Evolutionary conservation across 1,284 basidiomycete species (phyloP), one percentile per base, ranked within the genome.

Genomic region (Pseudozyma pruni): DNA sequence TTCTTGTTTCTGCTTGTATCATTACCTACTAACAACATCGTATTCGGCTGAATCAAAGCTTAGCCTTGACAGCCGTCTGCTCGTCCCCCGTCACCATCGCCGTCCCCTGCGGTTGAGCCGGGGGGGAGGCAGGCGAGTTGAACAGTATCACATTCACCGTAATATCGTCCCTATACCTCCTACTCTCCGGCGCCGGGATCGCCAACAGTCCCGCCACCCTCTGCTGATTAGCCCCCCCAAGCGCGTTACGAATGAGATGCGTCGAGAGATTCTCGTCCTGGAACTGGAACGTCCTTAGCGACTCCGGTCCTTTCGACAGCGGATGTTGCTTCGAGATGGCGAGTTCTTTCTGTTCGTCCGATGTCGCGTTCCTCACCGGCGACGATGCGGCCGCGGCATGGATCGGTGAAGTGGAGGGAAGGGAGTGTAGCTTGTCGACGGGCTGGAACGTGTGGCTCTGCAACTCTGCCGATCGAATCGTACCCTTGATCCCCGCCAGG

Each of bases 171-270:
- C 77, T 64, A 53, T 76, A 83, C 41, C 79, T 54, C 77, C 85
- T 59, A 60, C 77, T 80, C 92, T 87, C 54, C 90, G 93, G 91
- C 6, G 91, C 87, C 20, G 92, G 92, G 57, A 98, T 92, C 80
- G 92, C 94, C 77, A 98, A 84, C 67, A 91, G 78, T 79, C 87
- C 87, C 20, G 89, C 87, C 53, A 96, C 86, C 50, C 85, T 84
- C 57, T 84, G 84, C 60, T 87, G 86, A 79, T 96, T 89, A 0
- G 88, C 93, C 17, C 94, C 94, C 25, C 92, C 94, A 59, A 98
- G 88, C 13, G 93, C 92, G 79, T 98, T 98, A 68, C 95, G 87
- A 64, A 98, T 93, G 33, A 98, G 85, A 83, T 98, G 96, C 16
- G 93, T 90, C 50, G 91, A 88, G 51, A 93, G 85, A 80, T 97